A percentile compares a stretch with the other conserved stretches of the same genome.
phyloP scores from a whole-genome alignment of 1,284 basidiomycete species.

The Quambalaria eucalypti region DNA sequence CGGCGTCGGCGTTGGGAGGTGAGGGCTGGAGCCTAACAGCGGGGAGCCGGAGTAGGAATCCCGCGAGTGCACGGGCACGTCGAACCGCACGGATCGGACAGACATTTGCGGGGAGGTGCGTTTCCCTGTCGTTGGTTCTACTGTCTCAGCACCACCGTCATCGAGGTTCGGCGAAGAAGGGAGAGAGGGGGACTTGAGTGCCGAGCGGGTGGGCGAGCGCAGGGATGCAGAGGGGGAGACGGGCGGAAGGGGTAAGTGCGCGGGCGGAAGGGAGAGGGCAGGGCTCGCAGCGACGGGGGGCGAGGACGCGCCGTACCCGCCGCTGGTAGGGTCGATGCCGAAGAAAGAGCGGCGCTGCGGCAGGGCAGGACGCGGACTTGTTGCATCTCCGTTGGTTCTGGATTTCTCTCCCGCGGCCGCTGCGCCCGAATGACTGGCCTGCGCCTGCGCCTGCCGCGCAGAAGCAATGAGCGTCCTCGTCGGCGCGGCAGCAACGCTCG shows the following conservation, averaged over 20 bases:
- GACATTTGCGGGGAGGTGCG: too few species aligned
- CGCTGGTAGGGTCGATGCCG: constrained; percentile 2
- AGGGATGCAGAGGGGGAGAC: background rate
- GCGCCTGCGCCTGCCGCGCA: background rate
- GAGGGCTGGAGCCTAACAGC: background rate
- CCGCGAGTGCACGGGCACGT: too few species aligned
- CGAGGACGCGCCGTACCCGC: background rate
- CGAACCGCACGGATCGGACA: too few species aligned
- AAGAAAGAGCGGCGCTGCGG: background rate
- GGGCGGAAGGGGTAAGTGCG: too few species aligned
- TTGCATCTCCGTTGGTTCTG: background rate
- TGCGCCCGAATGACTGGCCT: background rate
- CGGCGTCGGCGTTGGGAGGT: background rate
- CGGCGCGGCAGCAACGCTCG: background rate
- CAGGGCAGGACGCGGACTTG: background rate
- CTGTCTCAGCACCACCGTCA: too few species aligned
- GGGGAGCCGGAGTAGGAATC: too few species aligned
- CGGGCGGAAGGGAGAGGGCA: background rate
- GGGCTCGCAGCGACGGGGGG: background rate
- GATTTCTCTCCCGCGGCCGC: background rate
- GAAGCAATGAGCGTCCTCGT: background rate
- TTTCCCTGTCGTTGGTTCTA: too few species aligned
- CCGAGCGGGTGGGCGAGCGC: background rate
- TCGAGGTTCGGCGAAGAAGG: background rate
- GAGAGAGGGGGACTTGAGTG: background rate